These are phyloP conservation scores for Zancudomyces culisetae DNA, from an alignment of 371 early-diverging fungal genomes.

Conservation along the genomic window DNA sequence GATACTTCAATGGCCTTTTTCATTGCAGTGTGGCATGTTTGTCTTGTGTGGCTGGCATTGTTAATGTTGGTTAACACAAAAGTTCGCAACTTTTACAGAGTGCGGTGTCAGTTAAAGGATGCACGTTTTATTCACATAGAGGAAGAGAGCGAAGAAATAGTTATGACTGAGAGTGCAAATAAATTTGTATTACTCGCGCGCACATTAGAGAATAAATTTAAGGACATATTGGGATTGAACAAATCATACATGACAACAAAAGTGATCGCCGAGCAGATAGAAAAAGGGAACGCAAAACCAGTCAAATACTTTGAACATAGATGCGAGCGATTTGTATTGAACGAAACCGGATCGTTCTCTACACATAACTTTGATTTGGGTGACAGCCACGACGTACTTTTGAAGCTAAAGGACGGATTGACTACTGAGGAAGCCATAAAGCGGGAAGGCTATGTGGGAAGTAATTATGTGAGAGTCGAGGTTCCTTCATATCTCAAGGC, in stretches of 20 bases:
- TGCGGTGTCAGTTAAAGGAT: slow-evolving; percentile 22
- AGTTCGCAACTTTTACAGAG: slow-evolving; percentile 32
- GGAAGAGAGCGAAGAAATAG: slow-evolving; percentile 29
- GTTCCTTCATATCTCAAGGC: slow-evolving; percentile 37
- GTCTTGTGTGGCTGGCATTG: slow-evolving; percentile 37
- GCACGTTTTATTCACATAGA: slow-evolving; percentile 45
- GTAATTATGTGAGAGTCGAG: slow-evolving; percentile 45
- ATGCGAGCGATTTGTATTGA: slow-evolving; percentile 49
- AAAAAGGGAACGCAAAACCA: slow-evolving; percentile 16
- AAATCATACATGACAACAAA: slow-evolving; percentile 21
- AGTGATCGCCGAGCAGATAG: slow-evolving; percentile 8
- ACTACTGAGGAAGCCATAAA: slow-evolving; percentile 29
- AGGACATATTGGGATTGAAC: slow-evolving; percentile 6
- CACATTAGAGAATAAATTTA: slow-evolving; percentile 2
- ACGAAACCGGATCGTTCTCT: slow-evolving; percentile 24
- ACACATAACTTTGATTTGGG: slow-evolving; percentile 36
- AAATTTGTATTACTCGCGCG: slow-evolving; percentile 17
- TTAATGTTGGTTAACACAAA: slow-evolving; percentile 21
- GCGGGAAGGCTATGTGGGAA: slow-evolving; percentile 38
- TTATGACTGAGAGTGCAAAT: slow-evolving; percentile 32
- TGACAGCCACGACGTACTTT: slow-evolving; percentile 29
- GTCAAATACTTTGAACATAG: slow-evolving; percentile 41
- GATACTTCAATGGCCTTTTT: slow-evolving; percentile 36
- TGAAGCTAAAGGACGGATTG: slow-evolving; percentile 30
- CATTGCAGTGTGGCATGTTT: slow-evolving; percentile 45